These are phyloP conservation scores for Eimeria zaria DNA, from an alignment of 169 alveolate genomes.

Conservation along the genomic window DNA sequence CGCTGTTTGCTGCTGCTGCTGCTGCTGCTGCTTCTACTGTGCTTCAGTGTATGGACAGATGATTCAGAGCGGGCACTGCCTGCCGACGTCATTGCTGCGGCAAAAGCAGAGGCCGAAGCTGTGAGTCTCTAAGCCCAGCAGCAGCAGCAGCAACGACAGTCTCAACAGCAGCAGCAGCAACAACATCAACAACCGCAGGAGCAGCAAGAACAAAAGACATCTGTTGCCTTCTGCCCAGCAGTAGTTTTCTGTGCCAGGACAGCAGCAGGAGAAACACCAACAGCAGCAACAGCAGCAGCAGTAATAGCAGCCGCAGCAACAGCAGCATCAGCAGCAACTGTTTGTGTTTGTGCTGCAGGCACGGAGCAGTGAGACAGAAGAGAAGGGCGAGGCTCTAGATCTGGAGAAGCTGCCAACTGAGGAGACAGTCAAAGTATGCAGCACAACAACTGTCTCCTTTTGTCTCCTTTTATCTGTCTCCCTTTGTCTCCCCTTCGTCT, in stretches of 20 bases:
- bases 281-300: conserved; percentile 17
- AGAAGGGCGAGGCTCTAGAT: conserved; percentile 1
- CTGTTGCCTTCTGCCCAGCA: background rate
- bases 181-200: conserved; percentile 32
- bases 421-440: background rate
- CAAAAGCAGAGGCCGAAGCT: background rate
- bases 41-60: conserved; percentile 61
- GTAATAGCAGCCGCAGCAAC: conserved; percentile 6
- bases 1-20: background rate
- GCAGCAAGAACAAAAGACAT: background rate
- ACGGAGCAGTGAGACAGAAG: background rate
- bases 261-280: background rate
- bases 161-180: conserved; percentile 43
- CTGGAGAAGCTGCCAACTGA: conserved; percentile 11
- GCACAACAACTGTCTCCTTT: background rate
- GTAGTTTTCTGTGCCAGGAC: background rate
- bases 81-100: conserved; percentile 25
- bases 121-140: background rate
- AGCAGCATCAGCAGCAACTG: no score
- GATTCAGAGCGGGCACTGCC: conserved; percentile 70
- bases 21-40: conserved; percentile 46
- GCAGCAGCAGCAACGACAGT: conserved; percentile 63
- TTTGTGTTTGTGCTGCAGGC: conserved; percentile 12
- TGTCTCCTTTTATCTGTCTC: no score
- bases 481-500: no score